Percentiles rank a stretch among this genome's conserved stretches.
These are phyloP conservation scores for Aspergillus olivimuriae DNA, from an alignment of 495 filamentous ascomycete species.

Conservation along the genomic window DNA sequence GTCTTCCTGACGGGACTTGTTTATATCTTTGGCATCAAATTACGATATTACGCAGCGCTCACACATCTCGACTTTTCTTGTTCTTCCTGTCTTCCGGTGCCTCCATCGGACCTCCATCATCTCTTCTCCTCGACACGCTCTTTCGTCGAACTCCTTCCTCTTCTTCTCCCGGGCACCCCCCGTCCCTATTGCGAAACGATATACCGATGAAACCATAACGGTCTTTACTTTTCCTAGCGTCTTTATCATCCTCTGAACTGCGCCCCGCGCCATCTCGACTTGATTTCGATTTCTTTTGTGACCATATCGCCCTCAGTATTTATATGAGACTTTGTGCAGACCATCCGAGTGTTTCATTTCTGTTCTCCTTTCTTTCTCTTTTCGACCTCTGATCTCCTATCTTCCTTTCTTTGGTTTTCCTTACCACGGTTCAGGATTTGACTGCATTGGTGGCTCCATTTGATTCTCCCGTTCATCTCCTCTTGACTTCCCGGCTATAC, in stretches of 20 bases:
- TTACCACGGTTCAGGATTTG: constrained; percentile 20
- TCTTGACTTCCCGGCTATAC: no score
- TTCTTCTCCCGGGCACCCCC: constrained; percentile 29
- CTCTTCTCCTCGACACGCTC: constrained; percentile 30
- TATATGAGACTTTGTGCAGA: constrained; percentile 64
- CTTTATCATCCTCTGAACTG: constrained; percentile 34
- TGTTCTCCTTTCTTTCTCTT: constrained; percentile 11
- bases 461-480: no score
- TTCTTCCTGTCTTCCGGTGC: background rate
- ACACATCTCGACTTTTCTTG: constrained; percentile 19
- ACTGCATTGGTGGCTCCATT: constrained; percentile 28
- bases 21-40: constrained; percentile 26
- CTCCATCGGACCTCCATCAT: constrained; percentile 3
- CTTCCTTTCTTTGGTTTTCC: constrained; percentile 23
- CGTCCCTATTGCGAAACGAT: constrained; percentile 40
- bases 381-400: constrained; percentile 1
- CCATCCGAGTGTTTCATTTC: constrained; percentile 49
- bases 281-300: constrained; percentile 46
- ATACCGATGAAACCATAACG: constrained; percentile 64
- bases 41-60: constrained; percentile 51
- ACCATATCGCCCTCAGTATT: constrained; percentile 49
- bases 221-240: constrained; percentile 47
- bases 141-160: constrained; percentile 25
- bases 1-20: constrained; percentile 24
- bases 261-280: constrained; percentile 37